Conservation (phyloP, 306 rosid genomes). For the Dalbergia oliveri region DNA sequence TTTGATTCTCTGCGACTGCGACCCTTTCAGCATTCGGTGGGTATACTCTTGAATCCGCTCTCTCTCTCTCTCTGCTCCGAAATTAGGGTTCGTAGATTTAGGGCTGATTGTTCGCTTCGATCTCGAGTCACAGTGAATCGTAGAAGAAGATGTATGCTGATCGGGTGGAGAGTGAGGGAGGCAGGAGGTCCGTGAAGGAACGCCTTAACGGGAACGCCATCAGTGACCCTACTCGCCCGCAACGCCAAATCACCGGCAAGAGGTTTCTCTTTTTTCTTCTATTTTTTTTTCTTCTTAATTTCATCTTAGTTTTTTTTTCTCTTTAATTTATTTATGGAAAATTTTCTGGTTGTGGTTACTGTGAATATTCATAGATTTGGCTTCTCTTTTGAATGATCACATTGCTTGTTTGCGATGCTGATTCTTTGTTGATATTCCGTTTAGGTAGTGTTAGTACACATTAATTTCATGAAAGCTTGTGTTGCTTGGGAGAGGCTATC, state of each 20-base stretch:
- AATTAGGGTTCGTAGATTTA: conserved; percentile 53
- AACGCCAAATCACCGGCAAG: conserved; percentile 75
- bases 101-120: conserved; percentile 12
- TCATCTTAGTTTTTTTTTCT: background rate
- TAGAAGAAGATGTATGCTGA: conserved; percentile 86
- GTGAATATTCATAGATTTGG: background rate
- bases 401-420: background rate
- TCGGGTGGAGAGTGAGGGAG: conserved; percentile 74
- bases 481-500: background rate
- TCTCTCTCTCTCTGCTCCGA: background rate
- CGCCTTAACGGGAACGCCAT: conserved; percentile 76
- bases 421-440: background rate
- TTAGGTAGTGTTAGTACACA: background rate
- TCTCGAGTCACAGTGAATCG: conserved; percentile 31
- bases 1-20: conserved; percentile 30
- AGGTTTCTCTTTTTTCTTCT: conserved; percentile 60
- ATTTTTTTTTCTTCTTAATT: background rate
- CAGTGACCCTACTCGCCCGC: conserved; percentile 58
- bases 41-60: background rate
- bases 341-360: background rate
- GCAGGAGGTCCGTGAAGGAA: conserved; percentile 83
- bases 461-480: background rate
- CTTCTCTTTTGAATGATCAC: background rate
- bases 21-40: conserved; percentile 7
- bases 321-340: background rate